These are phyloP conservation scores for Tetrahymena borealis DNA, from an alignment of 73 alveolate species.

Conservation along the genomic window DNA sequence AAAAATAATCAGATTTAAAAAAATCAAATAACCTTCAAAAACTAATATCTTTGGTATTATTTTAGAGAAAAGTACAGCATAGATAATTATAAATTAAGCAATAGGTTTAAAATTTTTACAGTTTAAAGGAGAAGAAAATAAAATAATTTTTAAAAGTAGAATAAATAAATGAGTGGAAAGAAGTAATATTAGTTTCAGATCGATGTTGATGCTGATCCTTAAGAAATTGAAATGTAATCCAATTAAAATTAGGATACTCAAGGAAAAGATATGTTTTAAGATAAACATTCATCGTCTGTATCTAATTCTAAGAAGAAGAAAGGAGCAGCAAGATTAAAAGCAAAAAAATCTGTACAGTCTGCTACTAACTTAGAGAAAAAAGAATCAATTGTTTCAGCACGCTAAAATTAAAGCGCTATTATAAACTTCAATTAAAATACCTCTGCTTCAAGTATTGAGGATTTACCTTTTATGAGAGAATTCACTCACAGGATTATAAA, in stretches of 20 bases:
- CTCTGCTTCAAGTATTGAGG: not conserved
- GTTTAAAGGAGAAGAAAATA: not conserved
- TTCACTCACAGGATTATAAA: not conserved
- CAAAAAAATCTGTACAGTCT: not conserved
- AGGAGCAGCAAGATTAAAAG: not conserved
- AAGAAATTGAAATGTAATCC: not conserved
- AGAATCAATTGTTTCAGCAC: too few species aligned
- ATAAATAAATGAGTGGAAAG: not conserved
- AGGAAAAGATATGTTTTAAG: not conserved
- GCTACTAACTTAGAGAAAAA: not conserved
- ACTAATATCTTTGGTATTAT: too few species aligned
- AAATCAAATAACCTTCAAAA: too few species aligned
- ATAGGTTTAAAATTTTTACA: not conserved
- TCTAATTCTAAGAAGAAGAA: not conserved
- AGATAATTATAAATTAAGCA: too few species aligned
- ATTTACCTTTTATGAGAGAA: not conserved
- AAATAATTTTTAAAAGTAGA: not conserved
- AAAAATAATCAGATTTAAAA: too few species aligned
- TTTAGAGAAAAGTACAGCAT: too few species aligned
- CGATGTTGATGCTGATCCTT: not conserved
- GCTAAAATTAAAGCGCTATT: not conserved
- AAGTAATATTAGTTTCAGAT: not conserved
- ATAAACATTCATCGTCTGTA: not conserved
- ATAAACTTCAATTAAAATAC: not conserved
- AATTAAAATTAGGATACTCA: not conserved